Evolutionary conservation across 768 basidiomycete genomes (phyloP).

Genomic region (Mycena polygramma): DNA sequence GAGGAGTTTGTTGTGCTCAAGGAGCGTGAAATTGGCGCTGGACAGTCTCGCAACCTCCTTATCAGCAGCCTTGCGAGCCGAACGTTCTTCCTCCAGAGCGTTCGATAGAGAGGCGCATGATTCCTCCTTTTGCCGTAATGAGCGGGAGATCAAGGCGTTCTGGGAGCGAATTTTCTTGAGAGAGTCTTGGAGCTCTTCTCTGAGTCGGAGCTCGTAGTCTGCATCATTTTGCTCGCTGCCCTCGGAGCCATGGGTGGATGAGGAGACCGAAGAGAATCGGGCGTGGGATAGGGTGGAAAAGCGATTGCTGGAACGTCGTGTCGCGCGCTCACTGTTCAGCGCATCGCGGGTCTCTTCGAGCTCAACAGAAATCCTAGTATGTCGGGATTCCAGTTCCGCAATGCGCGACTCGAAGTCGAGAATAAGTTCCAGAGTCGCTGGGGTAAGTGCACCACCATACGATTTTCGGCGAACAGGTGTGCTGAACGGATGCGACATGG

Average conservation of each 20-base stretch:
- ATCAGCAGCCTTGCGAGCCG: conserved; percentile 34
- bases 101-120: conserved; percentile 35
- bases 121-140: conserved; percentile 39
- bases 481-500: neutral
- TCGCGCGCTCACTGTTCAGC: conserved; percentile 40
- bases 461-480: conserved; percentile 35
- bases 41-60: conserved; percentile 39
- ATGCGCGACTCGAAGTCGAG: conserved; percentile 42
- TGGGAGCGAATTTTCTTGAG: conserved; percentile 45
- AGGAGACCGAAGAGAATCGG: conserved; percentile 36
- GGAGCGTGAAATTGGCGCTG: conserved; percentile 40
- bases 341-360: conserved; percentile 40
- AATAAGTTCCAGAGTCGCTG: conserved; percentile 33
- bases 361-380: conserved; percentile 37
- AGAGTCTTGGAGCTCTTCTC: conserved; percentile 40
- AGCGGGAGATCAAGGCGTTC: conserved; percentile 41
- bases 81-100: conserved; percentile 40
- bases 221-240: conserved; percentile 37
- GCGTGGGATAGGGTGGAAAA: conserved; percentile 36
- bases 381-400: conserved; percentile 41
- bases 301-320: conserved; percentile 29
- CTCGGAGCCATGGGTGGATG: conserved; percentile 28
- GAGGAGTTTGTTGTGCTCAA: conserved; percentile 45
- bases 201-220: conserved; percentile 41
- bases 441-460: conserved; percentile 39